Conservation (phyloP, 208 protist genomes). For the Acanthamoeba quina region DNA sequence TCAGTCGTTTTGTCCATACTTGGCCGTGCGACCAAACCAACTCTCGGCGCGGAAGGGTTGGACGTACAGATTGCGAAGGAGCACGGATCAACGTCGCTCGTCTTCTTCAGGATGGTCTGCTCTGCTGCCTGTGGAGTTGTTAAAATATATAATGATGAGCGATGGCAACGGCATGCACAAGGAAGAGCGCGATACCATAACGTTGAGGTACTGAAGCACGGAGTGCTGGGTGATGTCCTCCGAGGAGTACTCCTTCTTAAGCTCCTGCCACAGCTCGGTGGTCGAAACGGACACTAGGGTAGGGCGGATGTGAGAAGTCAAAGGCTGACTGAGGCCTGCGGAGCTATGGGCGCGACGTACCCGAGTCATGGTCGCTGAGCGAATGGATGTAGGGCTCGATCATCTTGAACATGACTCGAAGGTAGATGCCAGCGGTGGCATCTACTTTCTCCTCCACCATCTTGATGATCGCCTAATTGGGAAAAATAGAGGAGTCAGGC, state of each 20-base stretch:
- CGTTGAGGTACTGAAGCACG: slow-evolving; percentile 42
- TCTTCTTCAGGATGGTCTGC: slow-evolving; percentile 21
- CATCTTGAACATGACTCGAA: slow-evolving; percentile 39
- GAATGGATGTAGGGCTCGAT: slow-evolving; percentile 43
- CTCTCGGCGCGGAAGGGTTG: not conserved
- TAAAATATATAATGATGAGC: not conserved
- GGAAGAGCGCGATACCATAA: slow-evolving; percentile 11
- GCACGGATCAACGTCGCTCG: not conserved
- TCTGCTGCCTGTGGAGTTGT: not conserved
- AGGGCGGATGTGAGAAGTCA: not conserved
- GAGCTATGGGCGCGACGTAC: not conserved
- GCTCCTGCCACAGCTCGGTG: slow-evolving; percentile 6
- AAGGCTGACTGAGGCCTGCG: not conserved
- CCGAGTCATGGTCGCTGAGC: not conserved
- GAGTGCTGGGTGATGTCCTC: slow-evolving; percentile 27
- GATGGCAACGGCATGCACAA: not conserved
- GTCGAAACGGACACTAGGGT: slow-evolving; percentile 9
- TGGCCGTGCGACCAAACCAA: not conserved
- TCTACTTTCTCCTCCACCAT: slow-evolving; percentile 56
- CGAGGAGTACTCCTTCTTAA: slow-evolving; percentile 15
- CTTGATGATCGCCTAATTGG: not conserved
- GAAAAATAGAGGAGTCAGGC: not conserved
- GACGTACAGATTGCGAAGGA: slow-evolving; percentile 9
- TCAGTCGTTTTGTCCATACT: not conserved
- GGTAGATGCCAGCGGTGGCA: slow-evolving; percentile 12